A percentile compares a stretch with the other conserved stretches of the same genome.
These are phyloP conservation scores for Lactifluus hygrophoroides DNA, from an alignment of 768 basidiomycete species.

Conservation along the genomic window DNA sequence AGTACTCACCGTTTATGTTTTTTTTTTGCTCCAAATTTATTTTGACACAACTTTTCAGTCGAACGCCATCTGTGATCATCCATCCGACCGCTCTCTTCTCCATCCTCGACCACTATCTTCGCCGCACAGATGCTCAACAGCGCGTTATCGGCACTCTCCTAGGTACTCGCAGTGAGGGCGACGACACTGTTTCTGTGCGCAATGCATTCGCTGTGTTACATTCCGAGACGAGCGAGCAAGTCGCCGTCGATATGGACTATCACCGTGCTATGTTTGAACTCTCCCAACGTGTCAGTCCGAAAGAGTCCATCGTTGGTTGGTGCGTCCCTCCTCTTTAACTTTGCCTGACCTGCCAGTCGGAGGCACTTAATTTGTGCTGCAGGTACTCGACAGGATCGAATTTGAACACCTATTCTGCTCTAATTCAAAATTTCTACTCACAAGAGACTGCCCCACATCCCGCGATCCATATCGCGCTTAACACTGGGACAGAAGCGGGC, in stretches of 20 bases:
- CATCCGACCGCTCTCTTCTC: constrained; percentile 91
- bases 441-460: constrained; percentile 84
- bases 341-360: constrained; percentile 35
- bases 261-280: constrained; percentile 90
- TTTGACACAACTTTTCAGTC: constrained; percentile 33
- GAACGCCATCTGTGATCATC: constrained; percentile 67
- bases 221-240: constrained; percentile 85
- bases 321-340: constrained; percentile 32
- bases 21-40: background rate
- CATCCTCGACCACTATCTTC: constrained; percentile 94
- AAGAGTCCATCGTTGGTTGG: constrained; percentile 94
- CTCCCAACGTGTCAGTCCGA: constrained; percentile 73
- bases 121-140: constrained; percentile 69
- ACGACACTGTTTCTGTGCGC: constrained; percentile 56
- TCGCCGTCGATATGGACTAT: constrained; percentile 95
- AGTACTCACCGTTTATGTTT: constrained; percentile 23
- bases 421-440: constrained; percentile 97
- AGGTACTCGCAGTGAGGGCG: constrained; percentile 57
- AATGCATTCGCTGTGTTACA: constrained; percentile 90
- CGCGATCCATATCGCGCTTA: constrained; percentile 85
- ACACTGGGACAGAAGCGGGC: constrained; percentile 66
- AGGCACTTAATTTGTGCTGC: constrained; percentile 66
- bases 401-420: constrained; percentile 89
- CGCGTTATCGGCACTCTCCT: constrained; percentile 95
- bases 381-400: constrained; percentile 92